Conservation (phyloP, 805 yeast species). For the Candida golubevii region DNA sequence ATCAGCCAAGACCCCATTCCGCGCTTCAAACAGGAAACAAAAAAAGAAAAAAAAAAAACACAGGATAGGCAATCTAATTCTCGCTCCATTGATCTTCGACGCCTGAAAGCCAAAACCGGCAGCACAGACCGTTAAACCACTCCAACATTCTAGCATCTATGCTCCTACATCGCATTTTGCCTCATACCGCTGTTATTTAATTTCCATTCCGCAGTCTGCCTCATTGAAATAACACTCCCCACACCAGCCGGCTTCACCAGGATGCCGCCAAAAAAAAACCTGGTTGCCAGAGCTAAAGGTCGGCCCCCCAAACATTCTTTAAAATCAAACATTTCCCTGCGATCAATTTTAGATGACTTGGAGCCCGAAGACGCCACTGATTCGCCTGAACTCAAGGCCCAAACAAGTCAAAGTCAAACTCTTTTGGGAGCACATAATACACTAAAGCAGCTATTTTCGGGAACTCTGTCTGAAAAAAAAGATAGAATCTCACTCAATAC, state of each 20-base stretch:
- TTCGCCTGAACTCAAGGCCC: conserved; percentile 1
- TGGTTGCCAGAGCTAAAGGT: background rate
- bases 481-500: background rate
- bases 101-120: background rate
- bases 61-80: background rate
- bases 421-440: conserved; percentile 15
- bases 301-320: background rate
- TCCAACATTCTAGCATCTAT: background rate
- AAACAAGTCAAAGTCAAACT: conserved; percentile 9
- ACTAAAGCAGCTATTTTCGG: conserved; percentile 16
- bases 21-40: conserved; percentile 3
- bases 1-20: background rate
- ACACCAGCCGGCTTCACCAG: conserved; percentile 2
- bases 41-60: conserved; percentile 4
- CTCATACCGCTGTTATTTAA: background rate
- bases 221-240: background rate
- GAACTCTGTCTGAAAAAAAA: background rate
- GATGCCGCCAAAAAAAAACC: conserved; percentile 12
- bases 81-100: too few relatives aligned
- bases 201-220: too few relatives aligned
- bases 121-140: background rate
- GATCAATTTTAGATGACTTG: conserved; percentile 2
- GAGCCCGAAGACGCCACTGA: conserved; percentile 9
- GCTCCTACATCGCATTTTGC: background rate
- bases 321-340: background rate